Percentiles rank a stretch among this genome's conserved stretches.
Conservation (phyloP, 2,329 filamentous ascomycete genomes). For the Colletotrichum simmondsii region DNA sequence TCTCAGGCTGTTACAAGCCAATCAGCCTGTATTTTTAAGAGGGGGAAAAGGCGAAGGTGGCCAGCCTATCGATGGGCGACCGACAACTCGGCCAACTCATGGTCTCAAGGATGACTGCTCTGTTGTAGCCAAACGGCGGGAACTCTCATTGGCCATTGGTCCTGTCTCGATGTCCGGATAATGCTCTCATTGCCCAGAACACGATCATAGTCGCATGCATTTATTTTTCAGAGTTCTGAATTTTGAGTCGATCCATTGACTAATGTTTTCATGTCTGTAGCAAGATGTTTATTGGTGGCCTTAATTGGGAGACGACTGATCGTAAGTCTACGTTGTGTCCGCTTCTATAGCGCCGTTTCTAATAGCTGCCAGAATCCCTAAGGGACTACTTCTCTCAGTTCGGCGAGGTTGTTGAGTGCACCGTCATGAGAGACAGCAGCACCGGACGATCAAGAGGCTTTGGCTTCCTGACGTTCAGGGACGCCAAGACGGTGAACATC, state of each 20-base stretch:
- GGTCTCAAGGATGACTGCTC: not conserved
- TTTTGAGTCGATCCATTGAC: constrained; percentile 9
- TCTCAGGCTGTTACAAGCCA: not conserved
- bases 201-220: not conserved
- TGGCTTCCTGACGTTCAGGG: constrained; percentile 97
- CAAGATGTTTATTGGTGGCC: constrained; percentile 99
- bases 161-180: not conserved
- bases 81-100: not conserved
- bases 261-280: constrained; percentile 59
- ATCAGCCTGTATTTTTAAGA: not conserved
- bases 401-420: constrained; percentile 96
- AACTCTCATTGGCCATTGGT: not conserved
- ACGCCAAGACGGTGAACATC: constrained; percentile 97
- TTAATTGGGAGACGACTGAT: constrained; percentile 99
- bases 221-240: not conserved
- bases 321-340: constrained; percentile 67
- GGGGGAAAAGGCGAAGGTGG: not conserved
- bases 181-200: not conserved
- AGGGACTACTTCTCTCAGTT: constrained; percentile 98
- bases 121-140: not conserved
- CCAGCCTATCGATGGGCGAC: not conserved
- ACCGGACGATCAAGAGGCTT: constrained; percentile 95
- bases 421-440: constrained; percentile 97
- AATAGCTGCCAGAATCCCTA: constrained; percentile 78
- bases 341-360: constrained; percentile 25